Percentiles rank a stretch among this genome's conserved stretches.
phyloP scores from a whole-genome alignment of 2,329 filamentous ascomycete species.

The Clonostachys chloroleuca region DNA sequence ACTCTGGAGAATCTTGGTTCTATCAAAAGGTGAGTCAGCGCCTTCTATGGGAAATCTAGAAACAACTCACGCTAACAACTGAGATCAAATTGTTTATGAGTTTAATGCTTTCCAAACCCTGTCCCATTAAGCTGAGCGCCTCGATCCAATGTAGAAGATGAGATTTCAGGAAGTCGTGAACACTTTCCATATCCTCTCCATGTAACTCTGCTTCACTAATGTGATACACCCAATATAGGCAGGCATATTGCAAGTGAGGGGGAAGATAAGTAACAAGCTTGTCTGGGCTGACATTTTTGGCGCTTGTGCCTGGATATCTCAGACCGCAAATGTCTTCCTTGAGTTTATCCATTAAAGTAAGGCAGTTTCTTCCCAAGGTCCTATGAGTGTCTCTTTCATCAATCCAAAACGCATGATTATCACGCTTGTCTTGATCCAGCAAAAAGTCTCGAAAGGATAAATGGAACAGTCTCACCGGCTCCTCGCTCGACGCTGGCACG shows the following conservation, averaged over 20 bases:
- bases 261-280: slow-evolving; percentile 9
- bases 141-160: slow-evolving; percentile 37
- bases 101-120: neutral
- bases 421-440: neutral
- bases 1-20: neutral
- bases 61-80: neutral
- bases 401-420: neutral
- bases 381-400: neutral
- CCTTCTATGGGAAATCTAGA: neutral
- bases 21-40: neutral
- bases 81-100: neutral
- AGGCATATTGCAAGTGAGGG: slow-evolving; percentile 30
- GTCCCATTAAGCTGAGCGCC: slow-evolving; percentile 24
- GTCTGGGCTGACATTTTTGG: neutral
- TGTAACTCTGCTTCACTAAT: slow-evolving; percentile 1
- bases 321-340: neutral
- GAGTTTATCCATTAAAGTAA: neutral
- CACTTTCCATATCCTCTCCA: neutral
- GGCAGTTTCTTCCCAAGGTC: neutral
- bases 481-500: neutral
- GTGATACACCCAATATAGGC: slow-evolving; percentile 29
- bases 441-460: neutral
- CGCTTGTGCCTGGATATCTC: neutral
- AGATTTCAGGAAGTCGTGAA: slow-evolving; percentile 21
- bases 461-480: neutral